Base-by-base conservation (phyloP, 495 filamentous ascomycete genomes). In the Aspergillus heteromorphus region DNA sequence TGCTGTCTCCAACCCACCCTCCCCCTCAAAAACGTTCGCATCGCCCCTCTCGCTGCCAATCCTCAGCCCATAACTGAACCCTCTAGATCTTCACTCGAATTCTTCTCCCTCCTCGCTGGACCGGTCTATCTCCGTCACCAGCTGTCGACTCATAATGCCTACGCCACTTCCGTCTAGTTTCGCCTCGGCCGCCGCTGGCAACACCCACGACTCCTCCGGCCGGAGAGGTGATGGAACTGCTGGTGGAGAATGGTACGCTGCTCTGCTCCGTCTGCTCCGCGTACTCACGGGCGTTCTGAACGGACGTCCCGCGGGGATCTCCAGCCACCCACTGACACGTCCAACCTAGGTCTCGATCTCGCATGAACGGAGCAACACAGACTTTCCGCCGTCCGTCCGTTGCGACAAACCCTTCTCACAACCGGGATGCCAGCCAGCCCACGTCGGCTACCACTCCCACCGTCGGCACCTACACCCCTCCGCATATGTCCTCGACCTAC, bases 321-420 rank as follows among this genome's bases (percentile, higher is more conserved):
- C 25, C 20, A 14, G 18, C 45, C 21, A 1, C 20, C 43, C 36
- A 45, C 42, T 69, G 65, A 68, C 64, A 54, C n/a, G 2, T 31
- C 10, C 10, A 27, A 65, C 64, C 19, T 49, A 87, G 84, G 83
- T 71, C 83, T 65, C 84, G 83, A 65, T 68, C 76, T 62, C 82
- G 83, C 68, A 79, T 85, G 49, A 93, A 93, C 66, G 89, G 89
- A 68, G 80, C 82, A 54, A 92, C 89, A 40, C 82, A 91, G 53
- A 95, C 91, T 54, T 91, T 95, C 69, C 89, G 91, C 53, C 86
- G 91, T 56, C 77, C 88, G 20, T 93, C 91, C 56, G 79, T 85
- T 56, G 83, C 85, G 55, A 84, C 82, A 29, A 83, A 81, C 63
- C 71, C 73, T 64, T 79, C 78, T 47, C 73, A 79, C 54, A 71